These are phyloP conservation scores for Penicillium coffeae DNA, from an alignment of 495 filamentous ascomycete species.

Conservation along the genomic window DNA sequence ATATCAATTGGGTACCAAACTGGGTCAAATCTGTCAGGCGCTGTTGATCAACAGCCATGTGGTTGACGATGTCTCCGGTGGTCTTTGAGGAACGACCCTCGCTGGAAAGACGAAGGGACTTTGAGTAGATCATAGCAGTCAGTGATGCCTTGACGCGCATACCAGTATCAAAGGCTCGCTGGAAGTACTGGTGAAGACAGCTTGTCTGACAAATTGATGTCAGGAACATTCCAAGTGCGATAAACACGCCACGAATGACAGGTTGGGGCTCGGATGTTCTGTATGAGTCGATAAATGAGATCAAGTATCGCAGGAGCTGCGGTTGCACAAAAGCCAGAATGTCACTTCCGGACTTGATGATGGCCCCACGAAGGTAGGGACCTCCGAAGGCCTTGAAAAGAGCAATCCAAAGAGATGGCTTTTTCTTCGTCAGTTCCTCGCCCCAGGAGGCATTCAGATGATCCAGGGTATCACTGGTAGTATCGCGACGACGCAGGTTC, in stretches of 20 bases:
- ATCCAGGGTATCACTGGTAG: constrained; percentile 63
- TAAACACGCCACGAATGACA: constrained; percentile 75
- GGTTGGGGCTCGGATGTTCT: constrained; percentile 62
- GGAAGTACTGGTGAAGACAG: constrained; percentile 91
- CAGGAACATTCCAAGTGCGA: constrained; percentile 88
- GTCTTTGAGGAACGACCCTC: constrained; percentile 88
- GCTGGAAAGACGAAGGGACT: constrained; percentile 84
- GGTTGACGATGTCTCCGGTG: constrained; percentile 97
- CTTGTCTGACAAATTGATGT: constrained; percentile 81
- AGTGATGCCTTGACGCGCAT: constrained; percentile 93
- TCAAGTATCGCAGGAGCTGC: constrained; percentile 81
- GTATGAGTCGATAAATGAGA: constrained; percentile 85
- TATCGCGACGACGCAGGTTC: constrained; percentile 80
- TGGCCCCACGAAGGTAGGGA: constrained; percentile 70
- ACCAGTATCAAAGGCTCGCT: constrained; percentile 87
- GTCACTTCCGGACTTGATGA: constrained; percentile 87
- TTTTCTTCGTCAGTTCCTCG: constrained; percentile 65
- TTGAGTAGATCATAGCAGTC: constrained; percentile 87
- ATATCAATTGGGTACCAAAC: constrained; percentile 92
- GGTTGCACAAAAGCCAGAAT: constrained; percentile 83
- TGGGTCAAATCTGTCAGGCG: constrained; percentile 92
- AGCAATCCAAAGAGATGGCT: constrained; percentile 89
- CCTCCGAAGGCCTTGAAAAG: constrained; percentile 80
- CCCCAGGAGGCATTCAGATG: constrained; percentile 74
- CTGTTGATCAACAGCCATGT: constrained; percentile 97